A percentile compares a stretch with the other conserved stretches of the same genome.
These are phyloP conservation scores for Colletotrichum tropicale DNA, from an alignment of 2,329 filamentous ascomycete species.

Conservation along the genomic window DNA sequence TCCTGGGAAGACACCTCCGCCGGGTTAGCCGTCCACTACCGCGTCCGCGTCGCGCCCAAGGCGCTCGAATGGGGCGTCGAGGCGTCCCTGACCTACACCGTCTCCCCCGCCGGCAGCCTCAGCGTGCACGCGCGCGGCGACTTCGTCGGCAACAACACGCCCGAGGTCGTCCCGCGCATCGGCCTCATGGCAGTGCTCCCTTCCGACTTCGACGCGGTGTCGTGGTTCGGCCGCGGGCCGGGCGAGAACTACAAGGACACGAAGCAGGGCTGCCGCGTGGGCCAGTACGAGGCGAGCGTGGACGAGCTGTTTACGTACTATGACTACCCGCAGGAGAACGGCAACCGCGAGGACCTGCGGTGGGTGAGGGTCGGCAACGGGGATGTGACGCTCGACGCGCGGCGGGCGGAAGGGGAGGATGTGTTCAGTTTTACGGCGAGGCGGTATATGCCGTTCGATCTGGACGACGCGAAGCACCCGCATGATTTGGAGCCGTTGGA, in stretches of 20 bases:
- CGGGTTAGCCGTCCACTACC: conserved; percentile 32
- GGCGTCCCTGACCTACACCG: conserved; percentile 41
- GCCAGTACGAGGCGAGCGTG: conserved; percentile 36
- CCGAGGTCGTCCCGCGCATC: conserved; percentile 49
- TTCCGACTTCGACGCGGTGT: conserved; percentile 22
- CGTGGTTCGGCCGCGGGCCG: conserved; percentile 58
- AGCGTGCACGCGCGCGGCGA: conserved; percentile 40
- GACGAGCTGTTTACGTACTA: conserved; percentile 50
- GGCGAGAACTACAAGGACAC: conserved; percentile 57
- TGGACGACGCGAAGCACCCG: conserved; percentile 46
- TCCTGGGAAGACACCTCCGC: conserved; percentile 21
- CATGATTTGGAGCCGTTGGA: conserved; percentile 47
- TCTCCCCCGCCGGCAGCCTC: conserved; percentile 36
- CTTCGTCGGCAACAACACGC: conserved; percentile 40
- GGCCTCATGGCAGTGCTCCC: conserved; percentile 47
- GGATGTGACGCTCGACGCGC: conserved; percentile 11
- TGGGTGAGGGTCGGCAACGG: conserved; percentile 39
- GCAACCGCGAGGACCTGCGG: conserved; percentile 53
- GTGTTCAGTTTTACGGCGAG: conserved; percentile 42
- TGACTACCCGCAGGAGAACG: conserved; percentile 59
- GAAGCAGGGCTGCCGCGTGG: conserved; percentile 48
- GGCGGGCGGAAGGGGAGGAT: not conserved
- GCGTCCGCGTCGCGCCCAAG: conserved; percentile 48
- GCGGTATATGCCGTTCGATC: conserved; percentile 45
- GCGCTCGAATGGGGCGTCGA: conserved; percentile 47